Percentiles rank a stretch among this genome's conserved stretches.
These are phyloP conservation scores for Hysterangium stoloniferum DNA, from an alignment of 768 basidiomycete species.

Conservation along the genomic window DNA sequence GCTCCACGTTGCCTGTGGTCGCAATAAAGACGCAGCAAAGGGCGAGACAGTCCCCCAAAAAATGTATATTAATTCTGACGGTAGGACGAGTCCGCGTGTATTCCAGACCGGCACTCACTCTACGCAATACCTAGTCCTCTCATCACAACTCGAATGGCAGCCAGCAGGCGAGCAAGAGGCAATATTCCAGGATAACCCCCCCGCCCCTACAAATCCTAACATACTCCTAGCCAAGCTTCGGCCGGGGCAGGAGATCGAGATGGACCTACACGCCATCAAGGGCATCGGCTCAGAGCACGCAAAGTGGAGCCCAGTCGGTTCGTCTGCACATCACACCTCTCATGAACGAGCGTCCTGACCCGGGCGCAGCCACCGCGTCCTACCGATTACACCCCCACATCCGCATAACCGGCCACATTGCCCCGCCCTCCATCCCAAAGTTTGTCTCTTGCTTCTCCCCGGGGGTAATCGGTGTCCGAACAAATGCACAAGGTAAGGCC, in stretches of 20 bases:
- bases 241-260: conserved; percentile 81
- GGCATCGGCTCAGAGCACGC: conserved; percentile 92
- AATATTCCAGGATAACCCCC: conserved; percentile 43
- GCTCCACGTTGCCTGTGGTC: conserved; percentile 59
- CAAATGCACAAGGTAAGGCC: conserved; percentile 20
- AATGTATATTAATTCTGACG: conserved; percentile 65
- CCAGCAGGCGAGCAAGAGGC: conserved; percentile 75
- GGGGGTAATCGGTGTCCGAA: conserved; percentile 58
- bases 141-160: conserved; percentile 63
- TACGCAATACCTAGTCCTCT: no score
- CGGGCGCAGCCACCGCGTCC: conserved; percentile 96
- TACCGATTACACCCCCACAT: conserved; percentile 90
- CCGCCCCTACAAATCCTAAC: conserved; percentile 65
- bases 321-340: conserved; percentile 18
- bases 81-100: conserved; percentile 15
- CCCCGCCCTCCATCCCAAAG: conserved; percentile 65
- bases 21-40: conserved; percentile 47
- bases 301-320: conserved; percentile 93
- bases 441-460: conserved; percentile 86
- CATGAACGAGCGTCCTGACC: no score
- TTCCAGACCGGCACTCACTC: no score
- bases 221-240: conserved; percentile 88
- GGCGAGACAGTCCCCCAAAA: conserved; percentile 49
- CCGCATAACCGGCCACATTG: conserved; percentile 64
- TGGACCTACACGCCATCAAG: conserved; percentile 87